A percentile compares a stretch with the other conserved stretches of the same genome.
Conservation (phyloP, 148 eudicot species). For the Rhododendron griersonianum region DNA sequence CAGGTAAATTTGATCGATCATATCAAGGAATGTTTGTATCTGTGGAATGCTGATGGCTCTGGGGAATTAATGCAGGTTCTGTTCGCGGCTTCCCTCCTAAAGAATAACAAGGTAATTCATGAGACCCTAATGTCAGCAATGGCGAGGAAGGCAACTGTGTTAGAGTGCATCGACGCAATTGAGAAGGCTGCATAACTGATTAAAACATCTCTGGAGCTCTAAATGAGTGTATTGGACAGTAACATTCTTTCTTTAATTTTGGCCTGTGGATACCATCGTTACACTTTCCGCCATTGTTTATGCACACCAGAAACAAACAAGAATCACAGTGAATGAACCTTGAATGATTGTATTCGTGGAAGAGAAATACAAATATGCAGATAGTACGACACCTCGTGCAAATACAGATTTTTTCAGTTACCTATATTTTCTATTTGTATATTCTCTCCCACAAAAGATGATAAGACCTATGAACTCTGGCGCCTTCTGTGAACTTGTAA, state of each 20-base stretch:
- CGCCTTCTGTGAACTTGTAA: neutral
- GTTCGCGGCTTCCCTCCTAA: constrained; percentile 74
- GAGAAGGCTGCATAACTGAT: constrained; percentile 46
- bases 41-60: neutral
- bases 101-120: constrained; percentile 62
- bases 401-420: neutral
- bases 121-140: constrained; percentile 84
- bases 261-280: neutral
- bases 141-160: constrained; percentile 69
- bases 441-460: neutral
- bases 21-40: neutral
- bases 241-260: neutral
- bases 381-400: neutral
- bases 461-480: neutral
- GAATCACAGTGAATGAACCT: neutral
- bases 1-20: neutral
- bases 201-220: neutral
- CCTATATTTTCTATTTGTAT: neutral
- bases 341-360: neutral
- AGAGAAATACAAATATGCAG: neutral
- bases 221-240: neutral
- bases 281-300: neutral
- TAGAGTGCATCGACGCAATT: constrained; percentile 82
- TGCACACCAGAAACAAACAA: neutral
- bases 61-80: constrained; percentile 49